phyloP scores from a whole-genome alignment of 495 filamentous ascomycete species.

The Paragyromitra xinjiangensis region DNA sequence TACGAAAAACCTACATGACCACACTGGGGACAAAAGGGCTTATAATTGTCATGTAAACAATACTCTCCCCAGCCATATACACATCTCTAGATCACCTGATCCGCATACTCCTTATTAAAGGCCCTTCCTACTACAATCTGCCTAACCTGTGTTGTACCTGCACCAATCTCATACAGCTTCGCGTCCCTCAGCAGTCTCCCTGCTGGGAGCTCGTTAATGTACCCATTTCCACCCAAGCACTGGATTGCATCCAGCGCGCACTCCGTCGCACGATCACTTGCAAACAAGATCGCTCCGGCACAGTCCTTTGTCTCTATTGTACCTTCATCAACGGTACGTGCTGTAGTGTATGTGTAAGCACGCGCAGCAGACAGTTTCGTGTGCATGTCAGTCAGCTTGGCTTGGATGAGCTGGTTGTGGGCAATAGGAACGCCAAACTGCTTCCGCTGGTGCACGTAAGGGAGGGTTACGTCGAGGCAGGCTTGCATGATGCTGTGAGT shows the following conservation, averaged over 20 bases:
- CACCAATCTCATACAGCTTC: slow-evolving; percentile 95
- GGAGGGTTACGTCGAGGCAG: slow-evolving; percentile 83
- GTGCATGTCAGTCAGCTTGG: slow-evolving; percentile 96
- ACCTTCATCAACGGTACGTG: slow-evolving; percentile 77
- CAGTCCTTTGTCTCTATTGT: slow-evolving; percentile 86
- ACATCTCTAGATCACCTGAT: slow-evolving; percentile 41
- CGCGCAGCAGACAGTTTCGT: slow-evolving; percentile 84
- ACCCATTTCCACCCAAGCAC: slow-evolving; percentile 93
- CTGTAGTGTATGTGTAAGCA: slow-evolving; percentile 81
- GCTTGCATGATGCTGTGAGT: slow-evolving; percentile 87
- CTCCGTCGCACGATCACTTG: slow-evolving; percentile 91
- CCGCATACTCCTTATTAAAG: slow-evolving; percentile 87
- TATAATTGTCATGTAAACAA: background rate
- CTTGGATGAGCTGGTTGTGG: slow-evolving; percentile 92
- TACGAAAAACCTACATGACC: no score
- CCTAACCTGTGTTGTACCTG: slow-evolving; percentile 91
- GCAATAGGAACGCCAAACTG: slow-evolving; percentile 91
- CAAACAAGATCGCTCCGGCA: slow-evolving; percentile 92
- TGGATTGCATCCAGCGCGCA: slow-evolving; percentile 91
- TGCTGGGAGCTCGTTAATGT: slow-evolving; percentile 92
- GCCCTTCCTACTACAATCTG: slow-evolving; percentile 94
- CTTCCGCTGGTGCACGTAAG: slow-evolving; percentile 86
- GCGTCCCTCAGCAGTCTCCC: slow-evolving; percentile 86
- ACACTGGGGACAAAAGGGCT: background rate
- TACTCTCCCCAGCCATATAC: background rate